Percentiles rank a stretch among this genome's conserved stretches.
These are phyloP conservation scores for Colletotrichum tofieldiae DNA, from an alignment of 2,329 filamentous ascomycete genomes.

Conservation along the genomic window DNA sequence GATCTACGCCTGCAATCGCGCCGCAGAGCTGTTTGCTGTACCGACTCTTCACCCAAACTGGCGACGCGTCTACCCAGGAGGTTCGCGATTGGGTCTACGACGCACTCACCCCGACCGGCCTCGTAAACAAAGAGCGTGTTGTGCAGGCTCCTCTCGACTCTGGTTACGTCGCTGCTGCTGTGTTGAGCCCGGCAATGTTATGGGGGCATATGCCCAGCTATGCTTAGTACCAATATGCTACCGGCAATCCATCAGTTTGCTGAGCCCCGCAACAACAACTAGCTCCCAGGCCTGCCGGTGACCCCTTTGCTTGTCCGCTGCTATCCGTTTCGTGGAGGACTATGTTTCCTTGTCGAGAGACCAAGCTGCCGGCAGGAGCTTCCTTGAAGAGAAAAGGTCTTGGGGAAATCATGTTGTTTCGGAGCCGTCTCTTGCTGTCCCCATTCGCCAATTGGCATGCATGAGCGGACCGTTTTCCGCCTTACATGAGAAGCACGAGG, in stretches of 20 bases:
- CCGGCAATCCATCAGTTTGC: not conserved
- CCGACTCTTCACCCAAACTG: slow-evolving; percentile 19
- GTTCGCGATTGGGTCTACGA: not conserved
- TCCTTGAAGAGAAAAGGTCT: slow-evolving; percentile 22
- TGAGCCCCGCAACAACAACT: not conserved
- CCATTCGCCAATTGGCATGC: slow-evolving; percentile 38
- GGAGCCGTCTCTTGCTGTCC: slow-evolving; percentile 15
- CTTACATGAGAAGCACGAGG: slow-evolving; percentile 42
- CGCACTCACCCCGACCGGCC: slow-evolving; percentile 12
- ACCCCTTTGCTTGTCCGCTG: not conserved
- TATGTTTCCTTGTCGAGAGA: slow-evolving; percentile 2
- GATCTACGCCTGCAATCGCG: slow-evolving; percentile 22
- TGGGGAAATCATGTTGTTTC: slow-evolving; percentile 32
- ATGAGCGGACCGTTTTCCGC: slow-evolving; percentile 44
- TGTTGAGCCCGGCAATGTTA: slow-evolving; percentile 1
- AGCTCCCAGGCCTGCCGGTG: not conserved
- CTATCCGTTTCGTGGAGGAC: not conserved
- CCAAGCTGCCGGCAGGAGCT: slow-evolving; percentile 23
- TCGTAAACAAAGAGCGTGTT: not conserved
- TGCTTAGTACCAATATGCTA: not conserved
- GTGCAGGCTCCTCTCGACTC: slow-evolving; percentile 6
- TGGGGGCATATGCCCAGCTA: not conserved
- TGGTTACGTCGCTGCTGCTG: too few species aligned
- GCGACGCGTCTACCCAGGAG: slow-evolving; percentile 22
- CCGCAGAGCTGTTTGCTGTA: slow-evolving; percentile 16